Evolutionary conservation across 768 basidiomycete species (phyloP).

Genomic region (Pleurotus pulmonarius): DNA sequence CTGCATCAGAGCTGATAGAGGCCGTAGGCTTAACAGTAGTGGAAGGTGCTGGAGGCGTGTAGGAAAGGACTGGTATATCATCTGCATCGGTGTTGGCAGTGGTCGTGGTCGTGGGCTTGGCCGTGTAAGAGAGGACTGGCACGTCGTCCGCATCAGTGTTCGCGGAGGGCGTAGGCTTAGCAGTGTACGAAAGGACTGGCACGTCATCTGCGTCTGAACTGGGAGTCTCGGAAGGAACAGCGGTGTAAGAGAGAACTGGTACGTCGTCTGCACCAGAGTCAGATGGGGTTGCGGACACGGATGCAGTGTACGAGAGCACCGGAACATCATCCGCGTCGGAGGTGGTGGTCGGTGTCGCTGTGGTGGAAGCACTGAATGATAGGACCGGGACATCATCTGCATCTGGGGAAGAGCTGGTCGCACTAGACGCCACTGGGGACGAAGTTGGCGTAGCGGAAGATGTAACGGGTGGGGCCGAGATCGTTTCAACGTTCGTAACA

Average conservation of each 20-base stretch:
- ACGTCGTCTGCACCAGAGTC: no score
- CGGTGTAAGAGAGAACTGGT: neutral
- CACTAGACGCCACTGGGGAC: neutral
- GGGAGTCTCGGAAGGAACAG: neutral
- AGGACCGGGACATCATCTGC: neutral
- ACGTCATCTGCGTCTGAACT: neutral
- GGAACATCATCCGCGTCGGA: conserved; percentile 1
- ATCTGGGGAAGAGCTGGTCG: neutral
- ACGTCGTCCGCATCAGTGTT: neutral
- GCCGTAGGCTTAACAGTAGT: neutral
- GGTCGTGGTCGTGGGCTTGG: neutral
- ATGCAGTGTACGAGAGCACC: neutral
- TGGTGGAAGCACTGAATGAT: neutral
- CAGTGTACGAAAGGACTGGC: neutral
- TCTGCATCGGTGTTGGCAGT: neutral
- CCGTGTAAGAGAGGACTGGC: neutral
- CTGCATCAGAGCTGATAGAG: neutral
- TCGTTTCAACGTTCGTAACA: neutral
- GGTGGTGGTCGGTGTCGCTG: neutral
- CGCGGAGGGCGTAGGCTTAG: neutral
- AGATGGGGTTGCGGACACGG: neutral
- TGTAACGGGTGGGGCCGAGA: neutral
- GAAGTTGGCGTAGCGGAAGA: neutral
- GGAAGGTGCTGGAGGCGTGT: neutral
- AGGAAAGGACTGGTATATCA: neutral